Percentiles rank a stretch among this genome's conserved stretches.
Conservation (phyloP, 345 rosid species). For the Hypericum perforatum region DNA sequence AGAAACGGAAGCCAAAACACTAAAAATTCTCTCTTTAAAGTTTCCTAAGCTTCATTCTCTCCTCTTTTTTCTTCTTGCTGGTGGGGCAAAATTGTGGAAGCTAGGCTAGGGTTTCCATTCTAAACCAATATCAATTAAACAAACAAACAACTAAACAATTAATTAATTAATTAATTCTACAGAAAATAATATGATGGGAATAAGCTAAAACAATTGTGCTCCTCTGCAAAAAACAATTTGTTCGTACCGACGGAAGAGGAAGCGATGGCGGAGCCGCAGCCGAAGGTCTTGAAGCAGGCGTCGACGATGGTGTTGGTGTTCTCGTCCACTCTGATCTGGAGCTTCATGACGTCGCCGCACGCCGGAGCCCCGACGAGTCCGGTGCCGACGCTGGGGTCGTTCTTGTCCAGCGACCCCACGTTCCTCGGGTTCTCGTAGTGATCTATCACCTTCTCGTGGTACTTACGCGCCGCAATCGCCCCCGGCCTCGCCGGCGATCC, state of each 20-base stretch:
- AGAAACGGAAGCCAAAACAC: too few relatives aligned
- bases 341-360: constrained; percentile 98
- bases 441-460: constrained; percentile 91
- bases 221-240: too few relatives aligned
- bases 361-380: constrained; percentile 99
- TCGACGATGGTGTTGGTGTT: constrained; percentile 70
- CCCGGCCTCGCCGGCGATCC: constrained; percentile 24
- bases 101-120: too few relatives aligned
- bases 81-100: too few relatives aligned
- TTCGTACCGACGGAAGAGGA: constrained; percentile 84
- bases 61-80: too few relatives aligned
- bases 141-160: too few relatives aligned
- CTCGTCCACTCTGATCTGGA: constrained; percentile 89
- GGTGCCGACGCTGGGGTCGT: constrained; percentile 72
- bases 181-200: too few relatives aligned
- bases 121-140: too few relatives aligned
- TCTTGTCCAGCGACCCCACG: constrained; percentile 93
- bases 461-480: constrained; percentile 33
- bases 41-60: too few relatives aligned
- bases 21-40: too few relatives aligned
- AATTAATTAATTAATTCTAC: too few relatives aligned
- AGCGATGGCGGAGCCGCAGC: constrained; percentile 97
- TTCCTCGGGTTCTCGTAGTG: constrained; percentile 94
- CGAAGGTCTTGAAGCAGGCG: constrained; percentile 96
- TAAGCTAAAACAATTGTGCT: too few relatives aligned